Evolutionary conservation across 257 asterid species (phyloP).

Genomic region (Przewalskia tangutica): DNA sequence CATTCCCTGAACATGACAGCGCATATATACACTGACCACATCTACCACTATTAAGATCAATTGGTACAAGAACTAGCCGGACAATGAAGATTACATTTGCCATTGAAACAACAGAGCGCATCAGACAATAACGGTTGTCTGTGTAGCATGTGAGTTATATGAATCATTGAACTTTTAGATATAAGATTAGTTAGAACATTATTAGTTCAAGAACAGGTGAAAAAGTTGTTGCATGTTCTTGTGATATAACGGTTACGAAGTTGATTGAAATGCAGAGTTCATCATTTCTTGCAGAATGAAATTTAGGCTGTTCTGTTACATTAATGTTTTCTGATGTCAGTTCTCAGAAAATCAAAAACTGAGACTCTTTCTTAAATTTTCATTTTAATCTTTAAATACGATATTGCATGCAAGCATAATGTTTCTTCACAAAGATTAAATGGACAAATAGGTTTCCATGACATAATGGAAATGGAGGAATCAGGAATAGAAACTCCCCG

Average conservation of each 20-base stretch:
- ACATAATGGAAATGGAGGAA: too few relatives aligned
- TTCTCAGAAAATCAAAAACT: background rate
- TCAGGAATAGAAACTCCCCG: too few relatives aligned
- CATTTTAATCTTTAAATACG: background rate
- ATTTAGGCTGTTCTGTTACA: background rate
- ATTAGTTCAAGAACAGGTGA: background rate
- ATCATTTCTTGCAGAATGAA: background rate
- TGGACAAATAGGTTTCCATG: too few relatives aligned
- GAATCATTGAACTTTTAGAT: background rate
- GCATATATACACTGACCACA: slow-evolving; percentile 63
- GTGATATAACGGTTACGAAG: background rate
- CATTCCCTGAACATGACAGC: slow-evolving; percentile 69
- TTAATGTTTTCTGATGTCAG: background rate
- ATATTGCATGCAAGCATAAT: background rate
- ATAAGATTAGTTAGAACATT: background rate
- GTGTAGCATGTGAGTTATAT: background rate
- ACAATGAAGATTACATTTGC: background rate
- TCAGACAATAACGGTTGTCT: background rate
- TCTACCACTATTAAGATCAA: slow-evolving; percentile 33
- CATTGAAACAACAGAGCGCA: background rate
- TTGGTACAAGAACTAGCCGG: background rate
- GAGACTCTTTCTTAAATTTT: background rate
- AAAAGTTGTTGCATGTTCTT: background rate
- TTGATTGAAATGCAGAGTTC: background rate
- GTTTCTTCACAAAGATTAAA: background rate